A percentile compares a stretch with the other conserved stretches of the same genome.
Evolutionary conservation across 2,329 filamentous ascomycete genomes (phyloP).

Genomic region (Dactylellina cionopaga): DNA sequence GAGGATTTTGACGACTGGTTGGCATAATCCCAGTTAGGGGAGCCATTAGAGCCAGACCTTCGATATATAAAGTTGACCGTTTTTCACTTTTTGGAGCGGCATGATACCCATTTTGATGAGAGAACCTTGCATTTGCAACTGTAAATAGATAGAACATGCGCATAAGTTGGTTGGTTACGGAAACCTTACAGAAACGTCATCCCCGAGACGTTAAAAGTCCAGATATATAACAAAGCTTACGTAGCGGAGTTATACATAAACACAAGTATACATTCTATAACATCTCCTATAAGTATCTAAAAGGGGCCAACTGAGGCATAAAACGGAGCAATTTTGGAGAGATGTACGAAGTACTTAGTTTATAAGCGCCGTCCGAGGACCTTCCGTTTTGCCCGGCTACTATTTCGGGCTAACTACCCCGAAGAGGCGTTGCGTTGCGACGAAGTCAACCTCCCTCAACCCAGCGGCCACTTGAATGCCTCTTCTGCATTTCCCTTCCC

Average conservation of each 20-base stretch:
- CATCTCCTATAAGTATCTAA: too few relatives aligned
- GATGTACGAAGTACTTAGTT: too few relatives aligned
- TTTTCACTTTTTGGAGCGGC: slow-evolving; percentile 6
- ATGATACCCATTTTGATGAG: slow-evolving; percentile 34
- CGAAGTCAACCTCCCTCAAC: slow-evolving; percentile 1
- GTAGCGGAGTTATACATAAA: too few relatives aligned
- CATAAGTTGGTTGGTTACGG: too few relatives aligned
- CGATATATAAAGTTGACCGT: neutral
- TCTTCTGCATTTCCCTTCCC: neutral
- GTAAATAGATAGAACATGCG: too few relatives aligned
- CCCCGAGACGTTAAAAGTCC: too few relatives aligned
- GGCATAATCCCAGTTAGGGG: too few relatives aligned
- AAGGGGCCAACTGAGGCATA: too few relatives aligned
- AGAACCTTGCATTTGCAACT: slow-evolving; percentile 25
- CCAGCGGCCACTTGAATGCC: neutral
- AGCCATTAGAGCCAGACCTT: neutral
- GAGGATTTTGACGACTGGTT: slow-evolving; percentile 51
- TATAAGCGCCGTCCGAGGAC: neutral
- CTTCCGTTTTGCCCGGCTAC: slow-evolving; percentile 3
- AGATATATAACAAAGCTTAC: too few relatives aligned
- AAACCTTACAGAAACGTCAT: too few relatives aligned
- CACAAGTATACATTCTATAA: too few relatives aligned
- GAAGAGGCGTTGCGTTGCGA: slow-evolving; percentile 11
- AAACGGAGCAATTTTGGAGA: too few relatives aligned
- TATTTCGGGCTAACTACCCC: neutral